Evolutionary conservation across 2,329 filamentous ascomycete genomes (phyloP).

Genomic region (Aspergillus puulaauensis): DNA sequence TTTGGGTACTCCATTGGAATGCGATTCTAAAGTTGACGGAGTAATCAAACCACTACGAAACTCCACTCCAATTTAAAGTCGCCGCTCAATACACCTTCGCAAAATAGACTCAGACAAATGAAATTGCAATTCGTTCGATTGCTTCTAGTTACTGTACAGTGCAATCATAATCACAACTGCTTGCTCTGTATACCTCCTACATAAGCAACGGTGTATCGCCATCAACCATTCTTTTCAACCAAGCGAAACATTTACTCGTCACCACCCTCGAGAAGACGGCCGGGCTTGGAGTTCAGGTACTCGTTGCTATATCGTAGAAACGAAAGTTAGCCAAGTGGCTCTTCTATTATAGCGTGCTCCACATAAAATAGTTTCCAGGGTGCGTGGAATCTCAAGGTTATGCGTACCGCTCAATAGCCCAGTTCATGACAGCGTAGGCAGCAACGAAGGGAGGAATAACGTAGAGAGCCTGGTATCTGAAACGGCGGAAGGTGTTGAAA

Average conservation of each 20-base stretch:
- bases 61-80: not conserved
- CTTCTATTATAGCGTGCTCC: not conserved
- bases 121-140: constrained; percentile 23
- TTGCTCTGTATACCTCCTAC: constrained; percentile 10
- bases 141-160: constrained; percentile 46
- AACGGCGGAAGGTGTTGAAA: constrained; percentile 94
- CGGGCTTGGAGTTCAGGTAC: constrained; percentile 52
- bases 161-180: constrained; percentile 30
- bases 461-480: constrained; percentile 84
- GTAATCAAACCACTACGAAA: not conserved
- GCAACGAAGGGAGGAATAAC: constrained; percentile 74
- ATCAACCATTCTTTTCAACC: not conserved
- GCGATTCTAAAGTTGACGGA: not conserved
- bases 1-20: not conserved
- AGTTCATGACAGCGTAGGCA: constrained; percentile 82
- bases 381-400: not conserved
- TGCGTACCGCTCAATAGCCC: constrained; percentile 85
- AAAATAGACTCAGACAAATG: constrained; percentile 5
- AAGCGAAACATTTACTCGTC: constrained; percentile 31
- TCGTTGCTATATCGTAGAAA: constrained; percentile 41
- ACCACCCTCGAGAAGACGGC: constrained; percentile 36
- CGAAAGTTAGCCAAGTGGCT: not conserved
- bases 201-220: not conserved
- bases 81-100: not conserved
- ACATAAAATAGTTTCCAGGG: not conserved